These are phyloP conservation scores for Cymbidium sinense DNA, from an alignment of 106 monocot species.

Conservation along the genomic window DNA sequence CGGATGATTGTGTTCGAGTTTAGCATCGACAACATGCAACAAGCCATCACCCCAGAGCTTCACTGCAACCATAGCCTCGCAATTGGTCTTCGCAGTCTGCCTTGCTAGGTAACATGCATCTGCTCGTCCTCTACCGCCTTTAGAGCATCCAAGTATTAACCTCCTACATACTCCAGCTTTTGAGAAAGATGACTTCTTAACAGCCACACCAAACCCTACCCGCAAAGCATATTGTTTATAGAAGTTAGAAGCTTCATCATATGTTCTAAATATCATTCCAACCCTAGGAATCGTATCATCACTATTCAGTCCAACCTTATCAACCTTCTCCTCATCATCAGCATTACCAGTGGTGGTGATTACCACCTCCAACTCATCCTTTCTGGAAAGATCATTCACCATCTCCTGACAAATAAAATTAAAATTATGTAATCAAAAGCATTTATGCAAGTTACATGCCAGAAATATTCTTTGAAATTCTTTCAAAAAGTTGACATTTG, in stretches of 20 bases:
- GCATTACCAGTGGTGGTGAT: constrained; percentile 15
- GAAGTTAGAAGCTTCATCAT: constrained; percentile 43
- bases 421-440: neutral
- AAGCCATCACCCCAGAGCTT: constrained; percentile 53
- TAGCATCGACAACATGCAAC: constrained; percentile 43
- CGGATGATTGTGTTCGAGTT: constrained; percentile 68
- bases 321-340: constrained; percentile 6
- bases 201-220: constrained; percentile 42
- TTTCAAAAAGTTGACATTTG: neutral
- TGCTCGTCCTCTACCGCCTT: constrained; percentile 36
- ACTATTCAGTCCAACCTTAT: neutral
- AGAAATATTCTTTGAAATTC: neutral
- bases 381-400: neutral
- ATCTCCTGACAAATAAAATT: constrained; percentile 5
- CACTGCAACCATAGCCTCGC: constrained; percentile 45
- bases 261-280: constrained; percentile 44
- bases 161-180: constrained; percentile 42
- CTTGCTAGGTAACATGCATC: constrained; percentile 51
- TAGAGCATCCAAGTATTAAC: constrained; percentile 44
- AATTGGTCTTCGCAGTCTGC: constrained; percentile 50
- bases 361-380: constrained; percentile 17
- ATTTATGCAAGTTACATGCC: neutral
- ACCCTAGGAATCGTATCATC: constrained; percentile 25
- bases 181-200: constrained; percentile 39
- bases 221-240: constrained; percentile 48